Evolutionary conservation across 1,284 basidiomycete species (phyloP).

Genomic region (Rhodotorula sp.): DNA sequence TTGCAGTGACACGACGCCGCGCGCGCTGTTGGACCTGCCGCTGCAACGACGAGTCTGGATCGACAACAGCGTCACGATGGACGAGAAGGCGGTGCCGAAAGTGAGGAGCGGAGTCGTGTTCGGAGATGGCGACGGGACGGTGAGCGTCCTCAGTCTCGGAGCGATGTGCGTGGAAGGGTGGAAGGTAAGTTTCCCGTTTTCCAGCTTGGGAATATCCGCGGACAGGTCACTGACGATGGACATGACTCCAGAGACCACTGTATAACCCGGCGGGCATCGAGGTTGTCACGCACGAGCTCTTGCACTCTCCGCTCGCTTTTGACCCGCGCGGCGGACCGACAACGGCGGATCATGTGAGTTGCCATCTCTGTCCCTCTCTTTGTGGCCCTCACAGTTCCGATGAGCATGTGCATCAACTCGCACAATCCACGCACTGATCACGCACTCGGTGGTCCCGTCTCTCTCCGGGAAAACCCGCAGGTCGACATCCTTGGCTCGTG

Average conservation of each 20-base stretch:
- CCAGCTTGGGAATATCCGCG: too few species aligned
- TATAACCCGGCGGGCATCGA: slow-evolving; percentile 94
- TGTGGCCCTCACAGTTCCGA: too few species aligned
- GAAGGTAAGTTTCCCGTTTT: slow-evolving; percentile 55
- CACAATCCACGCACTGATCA: neutral
- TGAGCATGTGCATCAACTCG: neutral
- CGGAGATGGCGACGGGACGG: slow-evolving; percentile 89
- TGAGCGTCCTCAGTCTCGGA: slow-evolving; percentile 81
- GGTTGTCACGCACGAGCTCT: slow-evolving; percentile 84
- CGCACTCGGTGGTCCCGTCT: slow-evolving; percentile 1
- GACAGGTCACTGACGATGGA: neutral
- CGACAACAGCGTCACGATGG: slow-evolving; percentile 71
- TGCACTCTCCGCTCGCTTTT: slow-evolving; percentile 74
- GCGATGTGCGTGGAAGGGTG: slow-evolving; percentile 95
- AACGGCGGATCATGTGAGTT: slow-evolving; percentile 55
- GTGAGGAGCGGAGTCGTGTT: slow-evolving; percentile 39
- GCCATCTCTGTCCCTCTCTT: too few species aligned
- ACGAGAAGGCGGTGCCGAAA: slow-evolving; percentile 42
- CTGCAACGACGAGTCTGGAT: slow-evolving; percentile 70
- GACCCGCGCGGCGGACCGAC: slow-evolving; percentile 82
- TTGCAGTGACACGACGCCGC: slow-evolving; percentile 50
- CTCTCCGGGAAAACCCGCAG: slow-evolving; percentile 48
- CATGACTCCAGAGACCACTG: slow-evolving; percentile 55
- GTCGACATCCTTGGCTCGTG: slow-evolving; percentile 80
- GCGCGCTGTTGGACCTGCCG: slow-evolving; percentile 60